Conservation (phyloP, 805 yeast genomes). For the Tetrapisispora arboricola region DNA sequence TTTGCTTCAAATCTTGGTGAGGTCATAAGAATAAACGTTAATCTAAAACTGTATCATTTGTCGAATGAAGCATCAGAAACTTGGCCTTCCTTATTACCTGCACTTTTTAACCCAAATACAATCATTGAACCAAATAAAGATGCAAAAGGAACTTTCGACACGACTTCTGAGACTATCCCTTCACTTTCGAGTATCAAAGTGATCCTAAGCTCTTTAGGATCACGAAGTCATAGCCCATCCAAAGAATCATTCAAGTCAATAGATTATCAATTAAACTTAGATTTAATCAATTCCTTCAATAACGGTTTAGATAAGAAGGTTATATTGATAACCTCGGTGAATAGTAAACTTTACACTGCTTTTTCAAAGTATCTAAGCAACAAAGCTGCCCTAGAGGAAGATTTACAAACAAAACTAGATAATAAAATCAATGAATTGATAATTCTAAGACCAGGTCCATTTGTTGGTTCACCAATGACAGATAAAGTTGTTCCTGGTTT, state of each 20-base stretch:
- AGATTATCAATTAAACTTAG: conserved; percentile 14
- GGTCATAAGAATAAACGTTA: background rate
- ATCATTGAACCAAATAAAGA: background rate
- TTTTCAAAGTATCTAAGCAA: conserved; percentile 14
- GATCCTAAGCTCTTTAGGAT: conserved; percentile 16
- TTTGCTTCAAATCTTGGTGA: background rate
- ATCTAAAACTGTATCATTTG: background rate
- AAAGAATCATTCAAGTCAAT: conserved; percentile 8
- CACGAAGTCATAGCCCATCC: conserved; percentile 7
- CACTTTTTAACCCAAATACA: conserved; percentile 6
- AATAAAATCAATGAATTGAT: conserved; percentile 8
- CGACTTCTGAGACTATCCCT: background rate
- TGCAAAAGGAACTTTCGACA: background rate
- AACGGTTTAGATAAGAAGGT: conserved; percentile 10
- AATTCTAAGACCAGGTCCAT: conserved; percentile 23
- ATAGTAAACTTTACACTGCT: conserved; percentile 11
- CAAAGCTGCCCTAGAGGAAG: conserved; percentile 15
- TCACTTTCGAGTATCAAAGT: conserved; percentile 7
- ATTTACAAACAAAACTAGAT: conserved; percentile 6
- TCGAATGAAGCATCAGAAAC: background rate
- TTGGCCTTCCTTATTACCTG: conserved; percentile 6
- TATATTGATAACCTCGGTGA: conserved; percentile 18
- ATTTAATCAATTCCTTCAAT: conserved; percentile 9
- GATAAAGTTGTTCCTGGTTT: conserved; percentile 8
- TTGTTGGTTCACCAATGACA: conserved; percentile 18